Percentiles rank a stretch among this genome's conserved stretches.
These are phyloP conservation scores for Eutypa lata DNA, from an alignment of 2,329 filamentous ascomycete genomes.

Conservation along the genomic window DNA sequence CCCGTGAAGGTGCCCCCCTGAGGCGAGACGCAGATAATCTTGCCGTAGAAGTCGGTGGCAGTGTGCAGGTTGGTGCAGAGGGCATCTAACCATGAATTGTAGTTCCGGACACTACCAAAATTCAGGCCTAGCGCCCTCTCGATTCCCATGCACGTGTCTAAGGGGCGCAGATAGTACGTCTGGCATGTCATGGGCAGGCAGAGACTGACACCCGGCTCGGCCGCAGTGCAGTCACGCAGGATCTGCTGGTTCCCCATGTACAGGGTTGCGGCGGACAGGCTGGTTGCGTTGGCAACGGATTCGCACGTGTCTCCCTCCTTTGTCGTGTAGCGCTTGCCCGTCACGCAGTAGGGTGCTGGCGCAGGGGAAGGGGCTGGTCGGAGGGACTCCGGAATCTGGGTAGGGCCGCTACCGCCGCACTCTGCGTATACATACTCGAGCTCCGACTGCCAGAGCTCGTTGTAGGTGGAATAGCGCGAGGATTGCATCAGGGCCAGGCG, in stretches of 20 bases:
- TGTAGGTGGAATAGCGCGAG: slow-evolving; percentile 18
- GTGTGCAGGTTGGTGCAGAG: slow-evolving; percentile 3
- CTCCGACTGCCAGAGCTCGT: slow-evolving; percentile 4
- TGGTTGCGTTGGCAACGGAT: not conserved
- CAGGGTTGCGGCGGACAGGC: not conserved
- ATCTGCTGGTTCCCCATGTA: not conserved
- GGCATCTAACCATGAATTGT: slow-evolving; percentile 5
- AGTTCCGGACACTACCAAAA: not conserved
- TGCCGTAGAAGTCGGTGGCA: not conserved
- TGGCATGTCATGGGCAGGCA: not conserved
- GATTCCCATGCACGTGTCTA: not conserved
- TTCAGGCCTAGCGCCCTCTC: not conserved
- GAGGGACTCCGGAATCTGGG: no score
- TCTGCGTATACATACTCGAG: not conserved
- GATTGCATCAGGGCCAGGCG: slow-evolving; percentile 22
- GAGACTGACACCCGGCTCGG: not conserved
- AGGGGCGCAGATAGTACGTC: not conserved
- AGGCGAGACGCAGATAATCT: not conserved
- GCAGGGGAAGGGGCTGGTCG: no score
- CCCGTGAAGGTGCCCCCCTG: not conserved
- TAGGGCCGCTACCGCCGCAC: not conserved
- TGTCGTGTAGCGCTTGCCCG: not conserved
- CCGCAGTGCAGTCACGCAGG: not conserved
- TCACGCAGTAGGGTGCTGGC: not conserved
- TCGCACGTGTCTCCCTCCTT: not conserved